Evolutionary conservation across 1,139 yeast genomes (phyloP).

Genomic region (Geotrichum aggregatum): DNA sequence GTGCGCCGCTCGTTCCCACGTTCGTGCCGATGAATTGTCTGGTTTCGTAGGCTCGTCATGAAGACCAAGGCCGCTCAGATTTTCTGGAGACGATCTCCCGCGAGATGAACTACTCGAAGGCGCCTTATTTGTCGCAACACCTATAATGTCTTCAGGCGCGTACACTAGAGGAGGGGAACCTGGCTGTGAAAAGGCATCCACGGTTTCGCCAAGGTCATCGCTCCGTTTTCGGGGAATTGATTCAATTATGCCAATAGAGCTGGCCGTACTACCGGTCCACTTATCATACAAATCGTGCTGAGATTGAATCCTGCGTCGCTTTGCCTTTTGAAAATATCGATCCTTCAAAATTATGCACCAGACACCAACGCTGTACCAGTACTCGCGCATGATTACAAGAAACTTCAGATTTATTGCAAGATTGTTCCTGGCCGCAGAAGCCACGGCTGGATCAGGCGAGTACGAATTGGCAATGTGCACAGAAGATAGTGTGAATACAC

Average conservation of each 20-base stretch:
- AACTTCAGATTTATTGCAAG: constrained; percentile 36
- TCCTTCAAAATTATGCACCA: constrained; percentile 40
- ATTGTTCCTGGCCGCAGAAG: constrained; percentile 36
- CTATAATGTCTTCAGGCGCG: constrained; percentile 30
- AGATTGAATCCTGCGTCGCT: constrained; percentile 16
- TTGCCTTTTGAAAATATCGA: constrained; percentile 30
- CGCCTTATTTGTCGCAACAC: constrained; percentile 19
- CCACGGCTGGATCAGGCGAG: constrained; percentile 33
- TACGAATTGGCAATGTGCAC: constrained; percentile 40
- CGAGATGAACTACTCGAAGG: constrained; percentile 5
- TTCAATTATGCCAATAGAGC: background rate
- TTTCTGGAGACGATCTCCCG: constrained; percentile 2
- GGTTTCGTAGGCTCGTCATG: too few relatives aligned
- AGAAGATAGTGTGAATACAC: constrained; percentile 38
- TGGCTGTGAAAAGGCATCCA: constrained; percentile 29
- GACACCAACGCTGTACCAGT: constrained; percentile 39
- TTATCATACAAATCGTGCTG: constrained; percentile 6
- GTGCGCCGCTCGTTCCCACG: constrained; percentile 16
- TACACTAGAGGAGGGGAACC: constrained; percentile 30
- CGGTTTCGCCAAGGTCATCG: background rate
- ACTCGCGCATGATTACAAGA: constrained; percentile 36
- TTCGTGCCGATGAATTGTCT: constrained; percentile 12
- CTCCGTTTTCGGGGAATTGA: background rate
- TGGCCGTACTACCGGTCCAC: background rate
- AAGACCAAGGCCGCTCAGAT: background rate